A percentile compares a stretch with the other conserved stretches of the same genome.
Conservation (phyloP, 371 early-diverging fungal genomes). For the Umbelopsis sp. region DNA sequence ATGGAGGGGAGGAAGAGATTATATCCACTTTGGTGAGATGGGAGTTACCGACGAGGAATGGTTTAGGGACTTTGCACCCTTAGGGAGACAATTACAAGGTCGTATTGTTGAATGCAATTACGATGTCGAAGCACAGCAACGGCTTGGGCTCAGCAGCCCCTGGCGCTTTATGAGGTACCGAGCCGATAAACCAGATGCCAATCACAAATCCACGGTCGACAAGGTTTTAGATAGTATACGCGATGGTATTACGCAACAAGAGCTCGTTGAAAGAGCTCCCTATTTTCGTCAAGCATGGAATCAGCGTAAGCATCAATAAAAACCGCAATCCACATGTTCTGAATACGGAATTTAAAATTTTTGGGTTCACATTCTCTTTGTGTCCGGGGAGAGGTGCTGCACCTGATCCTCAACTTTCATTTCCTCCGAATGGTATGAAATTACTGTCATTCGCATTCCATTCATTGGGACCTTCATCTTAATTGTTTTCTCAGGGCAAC, state of each 20-base stretch:
- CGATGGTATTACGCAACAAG: constrained; percentile 74
- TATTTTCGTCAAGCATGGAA: constrained; percentile 3
- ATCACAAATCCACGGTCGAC: constrained; percentile 71
- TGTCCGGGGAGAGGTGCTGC: not conserved
- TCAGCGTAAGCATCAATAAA: constrained; percentile 10
- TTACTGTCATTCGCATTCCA: not conserved
- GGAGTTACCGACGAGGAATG: constrained; percentile 66
- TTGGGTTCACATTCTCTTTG: not conserved
- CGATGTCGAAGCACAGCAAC: constrained; percentile 53
- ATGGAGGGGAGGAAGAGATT: constrained; percentile 63
- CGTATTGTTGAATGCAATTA: constrained; percentile 74
- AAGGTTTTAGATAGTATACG: constrained; percentile 77
- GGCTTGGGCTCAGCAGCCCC: constrained; percentile 40
- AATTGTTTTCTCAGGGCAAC: not conserved
- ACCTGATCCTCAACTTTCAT: not conserved
- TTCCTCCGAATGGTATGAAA: not conserved
- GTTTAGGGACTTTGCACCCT: constrained; percentile 37
- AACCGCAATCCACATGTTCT: too few relatives aligned
- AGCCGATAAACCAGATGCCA: constrained; percentile 84
- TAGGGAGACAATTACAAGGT: constrained; percentile 49
- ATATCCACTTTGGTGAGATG: constrained; percentile 59
- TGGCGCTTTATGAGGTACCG: constrained; percentile 91
- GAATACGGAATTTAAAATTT: not conserved
- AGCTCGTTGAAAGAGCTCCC: constrained; percentile 45
- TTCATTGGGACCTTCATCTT: not conserved